Evolutionary conservation across 2,329 filamentous ascomycete species (phyloP).

Genomic region (Xylariomycetidae sp.): DNA sequence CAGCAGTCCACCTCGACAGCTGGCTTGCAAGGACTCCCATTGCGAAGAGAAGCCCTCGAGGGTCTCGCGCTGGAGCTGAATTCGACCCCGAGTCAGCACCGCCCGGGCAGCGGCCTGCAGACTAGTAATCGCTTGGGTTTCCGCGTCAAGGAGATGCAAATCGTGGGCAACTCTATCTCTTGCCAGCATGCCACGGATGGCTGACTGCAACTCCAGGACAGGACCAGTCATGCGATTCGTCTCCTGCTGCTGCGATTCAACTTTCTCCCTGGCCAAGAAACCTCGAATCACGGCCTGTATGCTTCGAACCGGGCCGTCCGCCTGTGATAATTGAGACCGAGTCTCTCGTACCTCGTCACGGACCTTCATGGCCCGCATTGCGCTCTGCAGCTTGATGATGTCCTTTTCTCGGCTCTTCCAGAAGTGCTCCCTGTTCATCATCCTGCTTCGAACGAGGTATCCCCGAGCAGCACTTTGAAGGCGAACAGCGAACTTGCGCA

Average conservation of each 20-base stretch:
- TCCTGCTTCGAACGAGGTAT: conserved; percentile 60
- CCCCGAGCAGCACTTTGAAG: conserved; percentile 78
- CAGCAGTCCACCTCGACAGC: conserved; percentile 40
- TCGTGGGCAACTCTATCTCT: conserved; percentile 45
- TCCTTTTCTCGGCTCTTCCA: conserved; percentile 66
- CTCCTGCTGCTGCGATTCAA: conserved; percentile 50
- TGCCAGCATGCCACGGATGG: conserved; percentile 60
- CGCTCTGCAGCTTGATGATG: conserved; percentile 74
- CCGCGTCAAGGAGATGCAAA: conserved; percentile 16
- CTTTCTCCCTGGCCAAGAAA: conserved; percentile 54
- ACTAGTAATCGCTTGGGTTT: conserved; percentile 15
- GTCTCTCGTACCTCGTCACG: conserved; percentile 52
- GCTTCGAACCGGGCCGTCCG: conserved; percentile 56
- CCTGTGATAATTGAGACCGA: conserved; percentile 54
- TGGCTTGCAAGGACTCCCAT: conserved; percentile 46
- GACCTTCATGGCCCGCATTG: conserved; percentile 64
- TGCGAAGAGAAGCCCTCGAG: conserved; percentile 43
- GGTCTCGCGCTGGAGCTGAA: conserved; percentile 43
- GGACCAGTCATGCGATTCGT: conserved; percentile 45
- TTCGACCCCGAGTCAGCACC: conserved; percentile 49
- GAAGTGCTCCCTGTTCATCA: conserved; percentile 56
- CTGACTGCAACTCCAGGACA: conserved; percentile 57
- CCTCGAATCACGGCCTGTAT: conserved; percentile 64
- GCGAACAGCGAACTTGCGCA: conserved; percentile 72
- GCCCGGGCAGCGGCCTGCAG: conserved; percentile 65